These are phyloP conservation scores for Populus tomentosa DNA, from an alignment of 441 rosid species.

Conservation along the genomic window DNA sequence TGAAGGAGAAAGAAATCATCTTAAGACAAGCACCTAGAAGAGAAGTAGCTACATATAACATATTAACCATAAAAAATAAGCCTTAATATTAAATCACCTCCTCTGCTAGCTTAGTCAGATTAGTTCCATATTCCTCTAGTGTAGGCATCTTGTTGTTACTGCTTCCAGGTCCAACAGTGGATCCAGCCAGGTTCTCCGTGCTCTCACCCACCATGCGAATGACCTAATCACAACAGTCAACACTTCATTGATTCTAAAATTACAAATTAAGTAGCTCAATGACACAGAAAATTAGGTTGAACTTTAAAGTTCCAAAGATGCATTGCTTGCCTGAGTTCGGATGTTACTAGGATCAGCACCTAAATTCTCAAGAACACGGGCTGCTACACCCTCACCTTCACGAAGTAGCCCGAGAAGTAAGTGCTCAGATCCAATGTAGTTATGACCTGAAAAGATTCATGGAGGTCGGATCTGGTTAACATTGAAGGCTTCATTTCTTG, in stretches of 20 bases:
- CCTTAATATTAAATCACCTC: constrained; percentile 45
- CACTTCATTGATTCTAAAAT: neutral
- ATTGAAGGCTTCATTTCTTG: neutral
- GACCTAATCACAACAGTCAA: constrained; percentile 44
- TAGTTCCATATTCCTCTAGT: constrained; percentile 98
- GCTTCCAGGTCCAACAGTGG: constrained; percentile 74
- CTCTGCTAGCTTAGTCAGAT: constrained; percentile 93
- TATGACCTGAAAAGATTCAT: constrained; percentile 64
- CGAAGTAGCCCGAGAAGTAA: constrained; percentile 93
- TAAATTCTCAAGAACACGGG: constrained; percentile 93
- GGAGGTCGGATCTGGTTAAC: constrained; percentile 2
- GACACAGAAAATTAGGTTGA: neutral
- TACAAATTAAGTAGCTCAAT: neutral
- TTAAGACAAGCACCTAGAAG: neutral
- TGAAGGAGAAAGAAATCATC: constrained; percentile 2
- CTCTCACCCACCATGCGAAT: constrained; percentile 98
- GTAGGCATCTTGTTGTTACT: constrained; percentile 91
- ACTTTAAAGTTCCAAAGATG: neutral
- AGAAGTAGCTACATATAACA: neutral
- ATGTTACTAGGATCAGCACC: constrained; percentile 95
- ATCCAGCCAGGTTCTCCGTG: constrained; percentile 66
- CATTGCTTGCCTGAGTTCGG: constrained; percentile 71
- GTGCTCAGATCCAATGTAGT: constrained; percentile 98
- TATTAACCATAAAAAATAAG: neutral
- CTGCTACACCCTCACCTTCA: constrained; percentile 99